These are phyloP conservation scores for Betula pendula DNA, from an alignment of 306 rosid species.

Conservation along the genomic window DNA sequence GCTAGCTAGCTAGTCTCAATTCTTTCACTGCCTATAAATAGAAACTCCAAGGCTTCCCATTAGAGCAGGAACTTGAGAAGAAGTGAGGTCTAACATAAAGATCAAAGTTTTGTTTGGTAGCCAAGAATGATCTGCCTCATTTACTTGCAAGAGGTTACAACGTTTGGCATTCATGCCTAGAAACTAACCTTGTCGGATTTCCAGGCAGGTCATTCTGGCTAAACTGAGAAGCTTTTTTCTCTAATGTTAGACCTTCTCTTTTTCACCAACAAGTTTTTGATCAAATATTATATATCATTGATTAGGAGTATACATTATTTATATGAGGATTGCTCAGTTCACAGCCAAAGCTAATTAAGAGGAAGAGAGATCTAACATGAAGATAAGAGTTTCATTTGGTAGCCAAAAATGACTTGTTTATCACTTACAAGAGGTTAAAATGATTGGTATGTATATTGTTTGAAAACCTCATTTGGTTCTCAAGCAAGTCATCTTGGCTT, in stretches of 20 bases:
- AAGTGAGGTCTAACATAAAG: conserved; percentile 31
- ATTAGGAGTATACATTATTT: no score
- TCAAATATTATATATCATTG: no score
- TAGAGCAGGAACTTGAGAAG: conserved; percentile 7
- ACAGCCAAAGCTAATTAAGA: no score
- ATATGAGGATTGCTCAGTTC: no score
- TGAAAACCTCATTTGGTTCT: background rate
- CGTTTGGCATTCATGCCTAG: background rate
- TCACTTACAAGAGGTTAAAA: background rate
- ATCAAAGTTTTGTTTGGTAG: conserved; percentile 32
- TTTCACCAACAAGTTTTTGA: background rate
- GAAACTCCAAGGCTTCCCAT: no score
- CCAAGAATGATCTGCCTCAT: conserved; percentile 35
- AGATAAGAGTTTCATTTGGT: conserved; percentile 31
- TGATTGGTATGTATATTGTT: background rate
- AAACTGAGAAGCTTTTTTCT: conserved; percentile 18
- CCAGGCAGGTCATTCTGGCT: conserved; percentile 37
- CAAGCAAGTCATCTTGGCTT: conserved; percentile 39
- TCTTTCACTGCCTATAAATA: no score
- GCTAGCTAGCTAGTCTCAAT: no score
- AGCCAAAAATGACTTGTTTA: conserved; percentile 37
- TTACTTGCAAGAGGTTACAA: background rate
- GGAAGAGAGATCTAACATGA: background rate
- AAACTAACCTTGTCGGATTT: background rate
- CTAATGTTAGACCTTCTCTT: conserved; percentile 29